Evolutionary conservation across 306 rosid species (phyloP).

Genomic region (Cicer cuneatum): DNA sequence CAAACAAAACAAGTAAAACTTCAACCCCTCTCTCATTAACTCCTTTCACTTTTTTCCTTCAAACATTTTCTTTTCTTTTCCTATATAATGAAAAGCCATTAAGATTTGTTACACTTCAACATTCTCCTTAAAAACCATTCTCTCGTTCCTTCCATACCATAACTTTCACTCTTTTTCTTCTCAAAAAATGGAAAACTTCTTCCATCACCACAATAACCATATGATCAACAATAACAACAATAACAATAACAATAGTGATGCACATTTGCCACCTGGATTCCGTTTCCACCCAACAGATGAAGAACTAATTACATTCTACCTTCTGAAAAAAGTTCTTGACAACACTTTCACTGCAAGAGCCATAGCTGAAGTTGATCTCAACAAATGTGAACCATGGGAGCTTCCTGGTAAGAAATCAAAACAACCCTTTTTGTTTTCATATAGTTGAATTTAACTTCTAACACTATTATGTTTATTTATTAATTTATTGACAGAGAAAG

Average conservation of each 20-base stretch:
- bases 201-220: conserved; percentile 10
- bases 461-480: not conserved
- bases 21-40: conserved; percentile 4
- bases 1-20: not conserved
- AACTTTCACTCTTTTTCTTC: not conserved
- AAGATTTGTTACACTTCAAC: not conserved
- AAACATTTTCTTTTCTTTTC: not conserved
- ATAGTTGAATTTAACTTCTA: not conserved
- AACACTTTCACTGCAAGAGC: conserved; percentile 76
- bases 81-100: conserved; percentile 40
- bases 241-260: conserved; percentile 27
- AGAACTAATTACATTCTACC: conserved; percentile 88
- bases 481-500: conserved; percentile 60
- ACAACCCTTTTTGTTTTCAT: not conserved
- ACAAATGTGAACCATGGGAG: conserved; percentile 99
- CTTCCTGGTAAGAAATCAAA: conserved; percentile 67
- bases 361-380: conserved; percentile 94
- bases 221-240: conserved; percentile 12
- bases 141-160: not conserved
- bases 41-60: conserved; percentile 39
- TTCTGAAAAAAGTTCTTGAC: conserved; percentile 87
- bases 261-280: conserved; percentile 87
- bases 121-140: conserved; percentile 10
- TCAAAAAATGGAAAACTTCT: conserved; percentile 46
- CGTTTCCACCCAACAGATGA: conserved; percentile 98